These are phyloP conservation scores for Stevia rebaudiana DNA, from an alignment of 140 eudicot genomes.

Conservation along the genomic window DNA sequence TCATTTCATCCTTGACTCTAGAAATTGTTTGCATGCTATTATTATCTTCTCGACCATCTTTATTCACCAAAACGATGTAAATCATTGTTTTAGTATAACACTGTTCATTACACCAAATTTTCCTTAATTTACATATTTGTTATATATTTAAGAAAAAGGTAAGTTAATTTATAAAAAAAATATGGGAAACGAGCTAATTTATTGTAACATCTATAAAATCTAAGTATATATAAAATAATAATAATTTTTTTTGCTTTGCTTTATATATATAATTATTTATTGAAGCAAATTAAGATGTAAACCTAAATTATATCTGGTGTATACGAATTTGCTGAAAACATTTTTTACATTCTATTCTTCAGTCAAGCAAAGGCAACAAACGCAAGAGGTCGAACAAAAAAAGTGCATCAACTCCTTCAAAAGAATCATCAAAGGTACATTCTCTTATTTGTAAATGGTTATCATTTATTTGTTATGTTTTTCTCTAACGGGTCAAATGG, in stretches of 20 bases:
- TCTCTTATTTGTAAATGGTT: background rate
- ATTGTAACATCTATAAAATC: background rate
- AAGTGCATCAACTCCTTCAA: constrained; percentile 43
- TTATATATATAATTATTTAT: background rate
- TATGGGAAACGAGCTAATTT: background rate
- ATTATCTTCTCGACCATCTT: background rate
- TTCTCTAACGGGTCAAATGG: background rate
- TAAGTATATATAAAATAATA: background rate
- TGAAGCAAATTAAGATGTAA: background rate
- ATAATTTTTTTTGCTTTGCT: background rate
- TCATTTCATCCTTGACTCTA: constrained; percentile 4
- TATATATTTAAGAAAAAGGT: background rate
- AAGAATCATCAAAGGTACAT: constrained; percentile 61
- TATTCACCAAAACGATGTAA: background rate
- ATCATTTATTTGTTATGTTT: background rate
- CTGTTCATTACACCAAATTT: background rate
- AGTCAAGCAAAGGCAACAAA: constrained; percentile 65
- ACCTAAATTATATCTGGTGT: background rate
- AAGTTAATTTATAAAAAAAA: background rate
- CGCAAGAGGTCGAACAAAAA: constrained; percentile 62
- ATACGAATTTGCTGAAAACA: background rate
- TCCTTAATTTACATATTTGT: background rate
- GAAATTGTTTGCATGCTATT: background rate
- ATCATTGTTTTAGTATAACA: too few relatives aligned
- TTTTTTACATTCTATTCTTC: constrained; percentile 24